A percentile compares a stretch with the other conserved stretches of the same genome.
Evolutionary conservation across 345 rosid genomes (phyloP).

Genomic region (Angophora floribunda): DNA sequence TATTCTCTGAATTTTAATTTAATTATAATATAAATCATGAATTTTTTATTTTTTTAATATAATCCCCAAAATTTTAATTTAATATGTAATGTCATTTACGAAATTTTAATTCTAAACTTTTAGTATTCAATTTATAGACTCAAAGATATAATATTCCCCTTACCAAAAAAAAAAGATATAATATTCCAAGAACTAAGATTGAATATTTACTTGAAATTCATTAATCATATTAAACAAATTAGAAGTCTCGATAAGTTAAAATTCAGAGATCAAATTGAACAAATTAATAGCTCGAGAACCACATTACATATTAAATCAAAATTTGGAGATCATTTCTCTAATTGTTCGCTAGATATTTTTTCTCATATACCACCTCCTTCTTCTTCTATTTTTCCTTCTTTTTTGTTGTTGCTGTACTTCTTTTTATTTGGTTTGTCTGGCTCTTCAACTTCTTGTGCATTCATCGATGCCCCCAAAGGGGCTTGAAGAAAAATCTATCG

Average conservation of each 20-base stretch:
- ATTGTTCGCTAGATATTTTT: neutral
- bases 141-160: too few relatives aligned
- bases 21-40: too few relatives aligned
- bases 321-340: too few relatives aligned
- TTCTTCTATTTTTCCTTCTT: accelerated
- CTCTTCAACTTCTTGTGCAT: neutral
- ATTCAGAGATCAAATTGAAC: accelerated
- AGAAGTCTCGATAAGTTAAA: accelerated
- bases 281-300: accelerated
- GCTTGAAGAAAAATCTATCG: neutral
- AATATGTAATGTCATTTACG: accelerated
- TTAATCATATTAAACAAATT: accelerated
- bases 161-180: too few relatives aligned
- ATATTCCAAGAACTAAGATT: accelerated
- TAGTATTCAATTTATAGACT: too few relatives aligned
- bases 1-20: accelerated
- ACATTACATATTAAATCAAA: too few relatives aligned
- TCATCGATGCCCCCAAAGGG: neutral
- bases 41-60: accelerated
- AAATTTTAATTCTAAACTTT: too few relatives aligned
- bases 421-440: neutral
- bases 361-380: neutral
- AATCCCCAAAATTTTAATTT: accelerated
- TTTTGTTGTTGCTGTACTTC: too few relatives aligned
- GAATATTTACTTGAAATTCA: accelerated